Percentiles rank a stretch among this genome's conserved stretches.
phyloP scores from a whole-genome alignment of 2,329 filamentous ascomycete genomes.

The Colletotrichum trifolii region DNA sequence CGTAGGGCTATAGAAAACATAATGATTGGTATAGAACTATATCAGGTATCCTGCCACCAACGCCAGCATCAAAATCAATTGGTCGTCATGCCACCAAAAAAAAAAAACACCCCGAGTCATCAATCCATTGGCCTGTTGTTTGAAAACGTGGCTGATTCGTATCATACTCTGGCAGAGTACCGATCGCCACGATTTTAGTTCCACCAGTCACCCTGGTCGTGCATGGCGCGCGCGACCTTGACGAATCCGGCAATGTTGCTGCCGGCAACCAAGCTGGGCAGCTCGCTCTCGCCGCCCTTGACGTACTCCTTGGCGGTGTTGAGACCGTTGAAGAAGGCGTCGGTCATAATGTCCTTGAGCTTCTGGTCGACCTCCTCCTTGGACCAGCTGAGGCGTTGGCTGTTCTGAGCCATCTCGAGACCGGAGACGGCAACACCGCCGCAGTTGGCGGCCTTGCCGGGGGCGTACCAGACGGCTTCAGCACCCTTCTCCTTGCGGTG shows the following conservation, averaged over 20 bases:
- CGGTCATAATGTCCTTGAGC: conserved; percentile 95
- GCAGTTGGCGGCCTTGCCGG: conserved; percentile 96
- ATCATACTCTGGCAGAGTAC: background rate
- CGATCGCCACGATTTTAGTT: conserved; percentile 27
- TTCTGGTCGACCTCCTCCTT: conserved; percentile 89
- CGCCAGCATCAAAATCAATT: conserved; percentile 35
- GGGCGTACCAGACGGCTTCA: conserved; percentile 90
- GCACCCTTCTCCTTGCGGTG: conserved; percentile 76
- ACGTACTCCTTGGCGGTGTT: conserved; percentile 92
- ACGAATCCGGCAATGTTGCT: conserved; percentile 98
- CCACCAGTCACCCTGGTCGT: conserved; percentile 97
- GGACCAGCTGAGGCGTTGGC: conserved; percentile 85
- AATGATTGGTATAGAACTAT: conserved; percentile 32
- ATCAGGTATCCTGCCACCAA: conserved; percentile 34
- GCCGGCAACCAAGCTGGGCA: conserved; percentile 90
- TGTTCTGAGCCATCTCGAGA: conserved; percentile 99
- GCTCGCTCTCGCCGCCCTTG: conserved; percentile 79
- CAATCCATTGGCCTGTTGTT: conserved; percentile 10
- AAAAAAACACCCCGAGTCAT: conserved; percentile 18
- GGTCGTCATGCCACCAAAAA: conserved; percentile 21
- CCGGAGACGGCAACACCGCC: conserved; percentile 97
- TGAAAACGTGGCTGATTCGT: conserved; percentile 7
- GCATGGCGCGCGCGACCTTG: conserved; percentile 95
- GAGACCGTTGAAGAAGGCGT: conserved; percentile 89
- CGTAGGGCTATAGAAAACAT: background rate